Evolutionary conservation across 768 basidiomycete species (phyloP).

Genomic region (Macrocybe gigantea): DNA sequence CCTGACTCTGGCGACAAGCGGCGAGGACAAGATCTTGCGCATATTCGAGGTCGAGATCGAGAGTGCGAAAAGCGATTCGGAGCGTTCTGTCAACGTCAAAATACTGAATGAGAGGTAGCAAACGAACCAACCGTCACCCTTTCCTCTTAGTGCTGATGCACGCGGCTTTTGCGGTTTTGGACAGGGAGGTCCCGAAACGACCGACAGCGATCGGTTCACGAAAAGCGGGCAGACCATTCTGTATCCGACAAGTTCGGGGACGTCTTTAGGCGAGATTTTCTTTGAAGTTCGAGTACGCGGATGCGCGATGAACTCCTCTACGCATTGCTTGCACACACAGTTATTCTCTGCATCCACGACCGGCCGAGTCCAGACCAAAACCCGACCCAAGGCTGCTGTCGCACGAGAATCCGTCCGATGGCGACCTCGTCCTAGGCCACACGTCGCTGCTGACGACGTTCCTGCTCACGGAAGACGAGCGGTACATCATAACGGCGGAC

Average conservation of each 20-base stretch:
- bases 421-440: constrained; percentile 78
- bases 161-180: constrained; percentile 1
- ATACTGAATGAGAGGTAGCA: constrained; percentile 57
- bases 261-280: constrained; percentile 63
- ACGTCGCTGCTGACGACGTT: constrained; percentile 78
- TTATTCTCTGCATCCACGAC: constrained; percentile 45
- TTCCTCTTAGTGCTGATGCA: neutral
- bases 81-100: constrained; percentile 24
- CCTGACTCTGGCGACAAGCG: constrained; percentile 52
- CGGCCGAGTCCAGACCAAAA: constrained; percentile 19
- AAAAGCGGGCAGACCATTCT: constrained; percentile 59
- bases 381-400: constrained; percentile 34
- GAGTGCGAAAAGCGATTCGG: no score
- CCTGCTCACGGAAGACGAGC: constrained; percentile 60
- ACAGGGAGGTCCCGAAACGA: constrained; percentile 79
- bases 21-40: constrained; percentile 79
- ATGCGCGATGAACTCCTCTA: neutral
- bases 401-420: constrained; percentile 66
- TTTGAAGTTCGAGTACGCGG: no score
- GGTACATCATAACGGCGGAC: constrained; percentile 83
- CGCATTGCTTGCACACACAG: constrained; percentile 24
- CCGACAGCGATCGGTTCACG: constrained; percentile 68
- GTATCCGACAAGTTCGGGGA: constrained; percentile 96
- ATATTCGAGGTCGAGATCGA: constrained; percentile 57
- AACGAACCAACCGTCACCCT: neutral